These are phyloP conservation scores for Athelia psychrophila DNA, from an alignment of 1,284 basidiomycete species.

Conservation along the genomic window DNA sequence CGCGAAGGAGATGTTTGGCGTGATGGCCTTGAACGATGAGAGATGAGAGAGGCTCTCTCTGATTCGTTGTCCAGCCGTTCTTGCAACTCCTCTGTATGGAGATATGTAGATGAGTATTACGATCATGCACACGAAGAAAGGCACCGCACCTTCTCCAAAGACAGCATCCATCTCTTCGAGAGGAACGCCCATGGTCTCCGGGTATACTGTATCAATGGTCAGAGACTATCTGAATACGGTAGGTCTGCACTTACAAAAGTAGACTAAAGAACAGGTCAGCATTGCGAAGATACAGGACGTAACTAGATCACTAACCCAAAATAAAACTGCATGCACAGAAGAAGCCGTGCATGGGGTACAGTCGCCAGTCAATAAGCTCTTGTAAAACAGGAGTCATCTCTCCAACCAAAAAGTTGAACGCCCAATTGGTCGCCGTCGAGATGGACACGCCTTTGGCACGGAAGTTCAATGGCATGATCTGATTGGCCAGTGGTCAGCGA, in stretches of 20 bases:
- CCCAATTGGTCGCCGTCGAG: slow-evolving; percentile 80
- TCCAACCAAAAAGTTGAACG: slow-evolving; percentile 89
- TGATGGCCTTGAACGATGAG: slow-evolving; percentile 24
- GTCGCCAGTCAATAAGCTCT: slow-evolving; percentile 86
- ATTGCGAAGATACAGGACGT: slow-evolving; percentile 2
- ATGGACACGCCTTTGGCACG: slow-evolving; percentile 94
- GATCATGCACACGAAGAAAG: not conserved
- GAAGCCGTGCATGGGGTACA: slow-evolving; percentile 97
- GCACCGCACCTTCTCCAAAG: slow-evolving; percentile 68
- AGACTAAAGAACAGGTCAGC: slow-evolving; percentile 41
- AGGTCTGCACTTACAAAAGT: slow-evolving; percentile 57
- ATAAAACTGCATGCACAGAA: slow-evolving; percentile 90
- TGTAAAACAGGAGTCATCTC: slow-evolving; percentile 88
- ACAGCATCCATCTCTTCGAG: slow-evolving; percentile 83
- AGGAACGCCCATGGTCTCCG: slow-evolving; percentile 78
- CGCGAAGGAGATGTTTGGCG: slow-evolving; percentile 17
- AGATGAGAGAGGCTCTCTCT: slow-evolving; percentile 60
- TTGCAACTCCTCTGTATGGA: slow-evolving; percentile 47
- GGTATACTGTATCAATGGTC: slow-evolving; percentile 58
- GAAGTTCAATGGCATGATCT: slow-evolving; percentile 91
- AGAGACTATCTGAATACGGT: slow-evolving; percentile 3
- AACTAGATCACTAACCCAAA: slow-evolving; percentile 46
- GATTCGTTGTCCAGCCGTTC: slow-evolving; percentile 72
- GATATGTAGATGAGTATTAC: slow-evolving; percentile 1
- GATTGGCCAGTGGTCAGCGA: slow-evolving; percentile 11